Conservation (phyloP, 2,329 filamentous ascomycete species). For the Botrytis fragariae region DNA sequence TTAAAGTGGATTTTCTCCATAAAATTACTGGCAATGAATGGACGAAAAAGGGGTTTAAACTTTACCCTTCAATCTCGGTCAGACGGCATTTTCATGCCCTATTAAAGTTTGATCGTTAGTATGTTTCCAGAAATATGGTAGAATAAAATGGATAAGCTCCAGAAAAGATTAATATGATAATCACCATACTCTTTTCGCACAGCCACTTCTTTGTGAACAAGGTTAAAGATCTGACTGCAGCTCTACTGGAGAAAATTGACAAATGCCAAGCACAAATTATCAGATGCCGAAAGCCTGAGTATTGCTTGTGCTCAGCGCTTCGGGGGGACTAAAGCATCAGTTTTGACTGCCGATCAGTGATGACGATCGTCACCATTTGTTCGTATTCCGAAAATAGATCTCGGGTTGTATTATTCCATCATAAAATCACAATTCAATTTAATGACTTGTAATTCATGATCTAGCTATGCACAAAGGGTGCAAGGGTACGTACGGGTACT, state of each 20-base stretch:
- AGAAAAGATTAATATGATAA: background rate
- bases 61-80: background rate
- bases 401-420: background rate
- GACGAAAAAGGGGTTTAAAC: background rate
- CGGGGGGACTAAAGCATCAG: background rate
- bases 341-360: background rate
- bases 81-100: background rate
- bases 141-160: background rate
- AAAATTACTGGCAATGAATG: background rate
- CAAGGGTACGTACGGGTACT: background rate
- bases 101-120: background rate
- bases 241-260: background rate
- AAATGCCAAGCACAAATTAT: background rate
- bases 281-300: background rate
- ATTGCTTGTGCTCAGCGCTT: background rate
- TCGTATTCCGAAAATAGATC: constrained; percentile 6
- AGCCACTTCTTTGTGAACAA: background rate
- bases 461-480: background rate
- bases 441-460: background rate
- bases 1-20: background rate
- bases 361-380: background rate
- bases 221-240: background rate
- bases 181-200: background rate
- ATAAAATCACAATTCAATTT: background rate
- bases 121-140: constrained; percentile 1